Base-by-base conservation (phyloP, 1,284 basidiomycete genomes). In the Exobasidium cylindrosporum region DNA sequence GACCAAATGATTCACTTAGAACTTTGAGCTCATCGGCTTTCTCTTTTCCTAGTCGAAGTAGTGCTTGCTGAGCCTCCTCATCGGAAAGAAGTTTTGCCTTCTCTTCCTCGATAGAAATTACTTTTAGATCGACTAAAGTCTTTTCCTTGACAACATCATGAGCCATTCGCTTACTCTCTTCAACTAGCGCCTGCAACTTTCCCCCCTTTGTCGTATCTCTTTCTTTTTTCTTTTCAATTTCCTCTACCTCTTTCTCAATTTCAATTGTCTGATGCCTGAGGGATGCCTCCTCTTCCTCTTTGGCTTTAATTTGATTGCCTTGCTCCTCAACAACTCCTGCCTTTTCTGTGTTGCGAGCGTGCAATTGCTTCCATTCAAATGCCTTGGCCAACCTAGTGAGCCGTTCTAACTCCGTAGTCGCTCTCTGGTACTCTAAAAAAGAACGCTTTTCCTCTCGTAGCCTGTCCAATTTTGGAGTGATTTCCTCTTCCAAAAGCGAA, bases 381-480 rank as follows among this genome's bases (percentile, higher is more conserved):
- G 96, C 96, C 26, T 89, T 87, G 65, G 97, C 83, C 17, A 91
- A 84, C 10, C 92, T 87, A 0, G 86, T 89, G 17, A 95, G 86
- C n/a, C 88, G 87, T 81, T 98, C 95, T 40, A 98, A 86, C 78
- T 97, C 93, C 0, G 88, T 85, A 52, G 87, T 87, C 0, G 89
- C 86, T 81, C 97, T 97, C 80, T 97, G 94, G 80, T 89, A 98
- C 67, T 90, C 88, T 43, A 98, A 84, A 78, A 88, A 97, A 10
- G 89, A 86, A 35, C 91, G 86, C 81, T 97, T 97, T 82, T 99
- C 93, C 29, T 85, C 85, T 4, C 95, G 86, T 0, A 97, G 87
- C 70, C 89, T 92, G 77, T 97, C 90, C 49, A 98, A 84, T 80
- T 97, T 97, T 0, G 95, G 95, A 0, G 87, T 89, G 77, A 98